phyloP scores from a whole-genome alignment of 2,329 filamentous ascomycete genomes.

The Aspergillus oerlinghausenensis region DNA sequence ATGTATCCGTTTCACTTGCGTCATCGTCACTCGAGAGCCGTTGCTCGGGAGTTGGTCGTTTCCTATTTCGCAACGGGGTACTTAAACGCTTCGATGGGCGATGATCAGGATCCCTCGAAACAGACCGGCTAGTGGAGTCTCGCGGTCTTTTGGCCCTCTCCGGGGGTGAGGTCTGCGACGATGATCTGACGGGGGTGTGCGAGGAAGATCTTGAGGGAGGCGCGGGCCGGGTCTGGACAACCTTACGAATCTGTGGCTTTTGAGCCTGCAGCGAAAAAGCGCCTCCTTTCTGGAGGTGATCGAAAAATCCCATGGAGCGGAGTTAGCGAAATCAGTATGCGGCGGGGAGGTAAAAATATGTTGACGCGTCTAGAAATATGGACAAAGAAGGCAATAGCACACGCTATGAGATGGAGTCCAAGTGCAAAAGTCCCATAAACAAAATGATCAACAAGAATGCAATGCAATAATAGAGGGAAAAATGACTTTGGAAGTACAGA shows the following conservation, averaged over 20 bases:
- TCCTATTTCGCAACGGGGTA: conserved; percentile 30
- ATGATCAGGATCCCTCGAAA: conserved; percentile 26
- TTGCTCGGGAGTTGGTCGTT: conserved; percentile 36
- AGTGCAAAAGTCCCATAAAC: background rate
- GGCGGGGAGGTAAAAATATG: conserved; percentile 7
- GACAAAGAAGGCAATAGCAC: conserved; percentile 6
- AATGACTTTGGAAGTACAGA: background rate
- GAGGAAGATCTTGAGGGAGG: conserved; percentile 26
- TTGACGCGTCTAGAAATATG: conserved; percentile 8
- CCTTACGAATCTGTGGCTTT: conserved; percentile 40
- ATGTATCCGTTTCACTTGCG: conserved; percentile 38
- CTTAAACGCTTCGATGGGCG: conserved; percentile 26
- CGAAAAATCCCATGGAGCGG: conserved; percentile 40
- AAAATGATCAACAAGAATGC: background rate
- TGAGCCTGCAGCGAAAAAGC: conserved; percentile 39
- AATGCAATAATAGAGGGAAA: background rate
- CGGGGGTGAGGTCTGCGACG: conserved; percentile 16
- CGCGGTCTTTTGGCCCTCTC: conserved; percentile 21
- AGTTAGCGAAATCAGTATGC: conserved; percentile 4
- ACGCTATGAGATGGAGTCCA: conserved; percentile 4
- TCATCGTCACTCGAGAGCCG: conserved; percentile 40
- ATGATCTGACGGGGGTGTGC: conserved; percentile 16
- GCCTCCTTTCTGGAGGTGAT: conserved; percentile 43
- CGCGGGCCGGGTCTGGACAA: conserved; percentile 34
- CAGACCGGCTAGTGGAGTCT: conserved; percentile 24